phyloP scores from a whole-genome alignment of 257 asterid species.

The Scutellaria baicalensis region DNA sequence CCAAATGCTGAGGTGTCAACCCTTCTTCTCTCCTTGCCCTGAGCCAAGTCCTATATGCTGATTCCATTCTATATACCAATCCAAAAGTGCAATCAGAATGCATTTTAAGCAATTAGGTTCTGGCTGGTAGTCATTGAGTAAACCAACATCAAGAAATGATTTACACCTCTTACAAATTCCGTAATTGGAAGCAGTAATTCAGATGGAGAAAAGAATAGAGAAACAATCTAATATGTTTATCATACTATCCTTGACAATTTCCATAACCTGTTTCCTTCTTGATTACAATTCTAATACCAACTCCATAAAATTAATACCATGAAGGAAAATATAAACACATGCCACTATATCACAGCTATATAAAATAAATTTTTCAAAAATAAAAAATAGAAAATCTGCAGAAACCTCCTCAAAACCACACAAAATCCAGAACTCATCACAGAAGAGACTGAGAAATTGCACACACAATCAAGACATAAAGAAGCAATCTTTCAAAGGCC shows the following conservation, averaged over 20 bases:
- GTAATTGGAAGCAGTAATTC: background rate
- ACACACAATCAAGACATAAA: slow-evolving; percentile 1
- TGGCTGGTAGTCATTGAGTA: background rate
- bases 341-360: background rate
- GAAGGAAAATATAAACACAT: background rate
- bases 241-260: background rate
- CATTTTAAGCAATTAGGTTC: background rate
- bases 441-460: background rate
- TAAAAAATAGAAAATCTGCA: background rate
- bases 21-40: slow-evolving; percentile 69
- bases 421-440: slow-evolving; percentile 5
- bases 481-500: background rate
- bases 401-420: slow-evolving; percentile 10
- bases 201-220: background rate
- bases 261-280: background rate
- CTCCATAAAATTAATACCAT: background rate
- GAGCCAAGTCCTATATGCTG: slow-evolving; percentile 72
- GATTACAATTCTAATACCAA: background rate
- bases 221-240: background rate
- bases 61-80: slow-evolving; percentile 65
- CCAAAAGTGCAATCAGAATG: background rate
- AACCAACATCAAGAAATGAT: slow-evolving; percentile 1
- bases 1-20: slow-evolving; percentile 38
- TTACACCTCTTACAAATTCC: background rate
- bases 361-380: background rate